These are phyloP conservation scores for Casuarina cunninghamiana DNA, from an alignment of 306 rosid species.

Conservation along the genomic window DNA sequence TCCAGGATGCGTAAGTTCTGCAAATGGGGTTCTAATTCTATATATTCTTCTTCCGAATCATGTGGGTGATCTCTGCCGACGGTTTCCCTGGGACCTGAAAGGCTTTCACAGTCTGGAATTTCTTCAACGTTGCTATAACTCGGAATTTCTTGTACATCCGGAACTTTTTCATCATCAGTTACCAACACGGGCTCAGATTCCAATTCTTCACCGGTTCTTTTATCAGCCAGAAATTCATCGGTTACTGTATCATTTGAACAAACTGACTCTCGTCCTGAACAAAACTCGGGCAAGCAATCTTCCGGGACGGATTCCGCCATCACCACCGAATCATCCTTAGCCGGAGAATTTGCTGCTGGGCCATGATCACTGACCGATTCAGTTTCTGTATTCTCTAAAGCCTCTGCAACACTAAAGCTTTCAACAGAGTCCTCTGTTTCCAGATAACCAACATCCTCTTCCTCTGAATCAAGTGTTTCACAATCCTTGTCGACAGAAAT, in stretches of 20 bases:
- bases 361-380: background rate
- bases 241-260: constrained; percentile 35
- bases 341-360: background rate
- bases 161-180: constrained; percentile 17
- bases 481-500: background rate
- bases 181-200: constrained; percentile 27
- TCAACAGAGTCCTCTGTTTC: constrained; percentile 22
- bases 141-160: constrained; percentile 11
- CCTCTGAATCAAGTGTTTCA: background rate
- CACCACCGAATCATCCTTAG: constrained; percentile 39
- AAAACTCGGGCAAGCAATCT: constrained; percentile 33
- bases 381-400: constrained; percentile 1
- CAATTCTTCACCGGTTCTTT: constrained; percentile 28
- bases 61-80: background rate
- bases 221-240: constrained; percentile 35
- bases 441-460: constrained; percentile 4
- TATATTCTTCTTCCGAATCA: constrained; percentile 38
- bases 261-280: constrained; percentile 45
- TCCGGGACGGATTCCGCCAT: constrained; percentile 39
- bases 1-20: constrained; percentile 20
- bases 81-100: background rate
- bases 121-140: background rate
- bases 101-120: background rate
- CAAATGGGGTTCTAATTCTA: constrained; percentile 43
- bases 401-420: background rate